These are phyloP conservation scores for Cucurbitaria berberidis DNA, from an alignment of 2,329 filamentous ascomycete species.

Conservation along the genomic window DNA sequence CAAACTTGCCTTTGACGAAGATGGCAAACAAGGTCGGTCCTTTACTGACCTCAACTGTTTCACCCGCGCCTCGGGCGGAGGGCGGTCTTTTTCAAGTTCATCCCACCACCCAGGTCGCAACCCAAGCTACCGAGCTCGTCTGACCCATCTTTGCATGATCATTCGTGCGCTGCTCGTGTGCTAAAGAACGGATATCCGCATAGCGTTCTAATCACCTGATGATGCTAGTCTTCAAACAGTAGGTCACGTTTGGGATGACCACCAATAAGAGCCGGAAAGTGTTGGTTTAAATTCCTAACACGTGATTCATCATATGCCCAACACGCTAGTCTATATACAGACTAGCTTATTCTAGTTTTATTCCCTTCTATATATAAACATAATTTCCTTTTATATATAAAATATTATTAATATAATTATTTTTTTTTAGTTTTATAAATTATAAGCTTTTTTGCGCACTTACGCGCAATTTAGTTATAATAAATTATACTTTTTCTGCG, in stretches of 20 bases:
- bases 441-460: no score
- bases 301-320: no score
- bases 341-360: no score
- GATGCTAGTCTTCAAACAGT: slow-evolving; percentile 25
- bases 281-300: no score
- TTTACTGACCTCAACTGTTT: slow-evolving; percentile 31
- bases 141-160: slow-evolving; percentile 33
- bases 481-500: no score
- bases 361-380: no score
- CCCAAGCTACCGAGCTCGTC: slow-evolving; percentile 35
- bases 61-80: slow-evolving; percentile 24
- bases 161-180: slow-evolving; percentile 41
- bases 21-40: slow-evolving; percentile 18
- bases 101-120: slow-evolving; percentile 37
- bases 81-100: slow-evolving; percentile 21
- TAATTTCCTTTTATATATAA: no score
- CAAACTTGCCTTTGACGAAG: slow-evolving; percentile 7
- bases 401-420: no score
- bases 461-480: no score
- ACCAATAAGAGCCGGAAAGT: slow-evolving; percentile 35
- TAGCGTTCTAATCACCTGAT: slow-evolving; percentile 39
- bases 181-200: slow-evolving; percentile 33
- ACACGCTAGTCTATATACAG: no score
- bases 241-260: slow-evolving; percentile 12
- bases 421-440: no score